Conservation (phyloP, 148 eudicot genomes). For the Pouteria glomerata region DNA sequence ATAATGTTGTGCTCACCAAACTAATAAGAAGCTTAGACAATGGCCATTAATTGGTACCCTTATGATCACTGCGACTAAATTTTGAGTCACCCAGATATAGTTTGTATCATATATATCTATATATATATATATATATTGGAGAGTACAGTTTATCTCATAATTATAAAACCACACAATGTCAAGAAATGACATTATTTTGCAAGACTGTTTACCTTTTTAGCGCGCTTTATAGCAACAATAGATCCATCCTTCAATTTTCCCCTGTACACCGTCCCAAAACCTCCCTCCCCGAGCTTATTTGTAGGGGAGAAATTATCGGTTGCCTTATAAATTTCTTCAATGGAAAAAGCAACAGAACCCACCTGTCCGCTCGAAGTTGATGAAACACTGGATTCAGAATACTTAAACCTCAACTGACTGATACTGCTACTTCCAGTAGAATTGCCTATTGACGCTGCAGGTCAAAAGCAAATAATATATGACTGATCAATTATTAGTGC, state of each 20-base stretch:
- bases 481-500: background rate
- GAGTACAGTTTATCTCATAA: too few relatives aligned
- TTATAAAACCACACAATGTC: too few relatives aligned
- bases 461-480: slow-evolving; percentile 4
- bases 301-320: slow-evolving; percentile 52
- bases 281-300: slow-evolving; percentile 62
- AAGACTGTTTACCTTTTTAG: slow-evolving; percentile 41
- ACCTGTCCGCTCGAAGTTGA: slow-evolving; percentile 24
- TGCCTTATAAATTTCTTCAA: slow-evolving; percentile 50
- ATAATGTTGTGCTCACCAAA: background rate
- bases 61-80: too few relatives aligned
- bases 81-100: too few relatives aligned
- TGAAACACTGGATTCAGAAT: slow-evolving; percentile 26
- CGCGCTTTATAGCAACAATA: slow-evolving; percentile 63
- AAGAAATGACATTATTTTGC: too few relatives aligned
- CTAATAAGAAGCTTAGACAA: slow-evolving; percentile 1
- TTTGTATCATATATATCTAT: too few relatives aligned
- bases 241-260: slow-evolving; percentile 56
- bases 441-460: slow-evolving; percentile 14
- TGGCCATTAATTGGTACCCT: too few relatives aligned
- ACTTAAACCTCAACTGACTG: slow-evolving; percentile 16
- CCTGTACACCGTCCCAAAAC: slow-evolving; percentile 62
- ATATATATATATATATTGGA: too few relatives aligned
- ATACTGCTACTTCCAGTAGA: slow-evolving; percentile 42
- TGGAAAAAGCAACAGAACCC: slow-evolving; percentile 32